A percentile compares a stretch with the other conserved stretches of the same genome.
Evolutionary conservation across 2,329 filamentous ascomycete genomes (phyloP).

Genomic region (Colletotrichum kahawae): DNA sequence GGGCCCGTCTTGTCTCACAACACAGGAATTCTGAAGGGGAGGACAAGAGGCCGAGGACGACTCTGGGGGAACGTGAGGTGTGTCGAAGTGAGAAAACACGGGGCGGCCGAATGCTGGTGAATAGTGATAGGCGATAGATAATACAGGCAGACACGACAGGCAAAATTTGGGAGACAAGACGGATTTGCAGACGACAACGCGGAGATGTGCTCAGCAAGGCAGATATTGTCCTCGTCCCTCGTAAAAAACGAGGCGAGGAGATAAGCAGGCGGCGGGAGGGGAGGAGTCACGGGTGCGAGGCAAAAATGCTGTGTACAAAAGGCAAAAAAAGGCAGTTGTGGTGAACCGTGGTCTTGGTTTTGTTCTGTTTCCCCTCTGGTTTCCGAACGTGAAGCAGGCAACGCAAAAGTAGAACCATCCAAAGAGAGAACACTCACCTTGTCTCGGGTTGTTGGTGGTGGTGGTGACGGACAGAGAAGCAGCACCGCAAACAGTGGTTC

Average conservation of each 20-base stretch:
- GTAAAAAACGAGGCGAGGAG: neutral
- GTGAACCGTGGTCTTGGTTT: neutral
- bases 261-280: neutral
- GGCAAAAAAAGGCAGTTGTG: slow-evolving; percentile 3
- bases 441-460: neutral
- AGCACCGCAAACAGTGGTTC: slow-evolving; percentile 6
- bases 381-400: neutral
- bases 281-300: slow-evolving; percentile 14
- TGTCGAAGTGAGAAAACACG: slow-evolving; percentile 2
- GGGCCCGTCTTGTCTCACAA: slow-evolving; percentile 14
- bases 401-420: neutral
- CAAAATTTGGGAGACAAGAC: neutral
- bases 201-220: neutral
- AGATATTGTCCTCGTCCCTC: neutral
- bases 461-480: neutral
- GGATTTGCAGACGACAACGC: neutral
- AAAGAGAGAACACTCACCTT: slow-evolving; percentile 12
- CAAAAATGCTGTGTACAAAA: neutral
- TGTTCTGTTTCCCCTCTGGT: neutral
- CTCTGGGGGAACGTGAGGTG: neutral
- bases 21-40: slow-evolving; percentile 1
- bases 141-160: slow-evolving; percentile 13
- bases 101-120: neutral
- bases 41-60: slow-evolving; percentile 1
- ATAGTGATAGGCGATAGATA: neutral